Percentiles rank a stretch among this genome's conserved stretches.
phyloP scores from a whole-genome alignment of 768 basidiomycete species.

The Termitomyces sp. region DNA sequence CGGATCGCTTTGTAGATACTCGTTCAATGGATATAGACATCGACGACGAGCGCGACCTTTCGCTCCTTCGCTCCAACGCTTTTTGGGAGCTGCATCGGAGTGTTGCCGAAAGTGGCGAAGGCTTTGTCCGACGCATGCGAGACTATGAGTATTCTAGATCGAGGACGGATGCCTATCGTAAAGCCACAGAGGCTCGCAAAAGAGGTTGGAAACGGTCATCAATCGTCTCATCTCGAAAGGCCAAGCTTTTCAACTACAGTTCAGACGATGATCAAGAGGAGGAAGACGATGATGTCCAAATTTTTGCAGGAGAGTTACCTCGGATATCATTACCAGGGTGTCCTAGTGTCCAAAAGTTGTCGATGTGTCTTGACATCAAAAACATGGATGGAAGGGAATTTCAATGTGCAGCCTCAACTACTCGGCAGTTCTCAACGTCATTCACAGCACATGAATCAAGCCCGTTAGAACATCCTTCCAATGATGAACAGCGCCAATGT shows the following conservation, averaged over 20 bases:
- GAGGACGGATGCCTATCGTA: conserved; percentile 29
- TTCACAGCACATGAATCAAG: conserved; percentile 19
- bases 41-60: conserved; percentile 20
- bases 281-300: conserved; percentile 56
- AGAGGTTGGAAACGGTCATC: conserved; percentile 37
- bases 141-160: conserved; percentile 58
- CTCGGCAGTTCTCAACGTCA: conserved; percentile 27
- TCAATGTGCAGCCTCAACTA: conserved; percentile 1
- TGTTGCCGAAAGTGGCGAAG: conserved; percentile 60
- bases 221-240: conserved; percentile 16
- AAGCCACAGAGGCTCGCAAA: conserved; percentile 33
- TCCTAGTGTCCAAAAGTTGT: conserved; percentile 30
- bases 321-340: conserved; percentile 15
- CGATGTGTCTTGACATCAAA: conserved; percentile 41
- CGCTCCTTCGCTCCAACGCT: conserved; percentile 52
- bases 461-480: conserved; percentile 25
- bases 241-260: conserved; percentile 16
- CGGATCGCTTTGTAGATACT: conserved; percentile 14
- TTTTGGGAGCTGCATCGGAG: conserved; percentile 63
- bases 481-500: conserved; percentile 26
- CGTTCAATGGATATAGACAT: conserved; percentile 12
- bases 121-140: conserved; percentile 67
- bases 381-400: conserved; percentile 24
- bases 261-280: conserved; percentile 26
- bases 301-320: conserved; percentile 39